Evolutionary conservation across 495 filamentous ascomycete genomes (phyloP).

Genomic region (Glonium stellatum): DNA sequence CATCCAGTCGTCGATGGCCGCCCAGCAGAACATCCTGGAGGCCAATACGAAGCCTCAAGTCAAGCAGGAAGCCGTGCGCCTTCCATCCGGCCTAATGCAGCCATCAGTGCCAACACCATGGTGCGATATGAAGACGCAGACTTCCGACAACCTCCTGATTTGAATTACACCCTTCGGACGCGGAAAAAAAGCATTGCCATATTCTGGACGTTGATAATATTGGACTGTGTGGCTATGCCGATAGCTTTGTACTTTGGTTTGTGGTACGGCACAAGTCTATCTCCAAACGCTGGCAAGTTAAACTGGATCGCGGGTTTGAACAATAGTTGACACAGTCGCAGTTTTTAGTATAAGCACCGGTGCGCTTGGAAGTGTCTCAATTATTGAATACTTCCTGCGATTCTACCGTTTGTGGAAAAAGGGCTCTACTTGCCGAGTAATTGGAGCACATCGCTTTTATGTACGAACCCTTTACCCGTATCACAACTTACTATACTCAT

Average conservation of each 20-base stretch:
- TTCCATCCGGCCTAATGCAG: constrained; percentile 6
- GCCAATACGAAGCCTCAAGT: not conserved
- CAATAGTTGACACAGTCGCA: constrained; percentile 10
- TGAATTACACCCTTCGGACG: constrained; percentile 51
- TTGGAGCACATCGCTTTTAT: constrained; percentile 47
- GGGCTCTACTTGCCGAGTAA: constrained; percentile 45
- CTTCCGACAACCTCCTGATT: constrained; percentile 43
- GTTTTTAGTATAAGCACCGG: constrained; percentile 56
- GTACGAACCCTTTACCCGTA: constrained; percentile 12
- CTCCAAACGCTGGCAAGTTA: constrained; percentile 47
- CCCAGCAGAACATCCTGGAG: not conserved
- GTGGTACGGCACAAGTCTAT: constrained; percentile 49
- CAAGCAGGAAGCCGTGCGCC: constrained; percentile 14
- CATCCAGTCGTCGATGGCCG: not conserved
- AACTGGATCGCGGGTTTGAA: not conserved
- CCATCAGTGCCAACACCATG: constrained; percentile 22
- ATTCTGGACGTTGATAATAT: constrained; percentile 53
- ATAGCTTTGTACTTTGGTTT: constrained; percentile 52
- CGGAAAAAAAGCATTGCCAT: constrained; percentile 49
- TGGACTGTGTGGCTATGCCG: constrained; percentile 50
- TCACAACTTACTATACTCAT: not conserved
- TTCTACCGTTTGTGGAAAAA: constrained; percentile 39
- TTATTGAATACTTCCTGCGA: constrained; percentile 50
- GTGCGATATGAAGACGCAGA: constrained; percentile 27
- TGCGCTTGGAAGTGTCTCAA: constrained; percentile 50